Base-by-base conservation (phyloP, 495 filamentous ascomycete species). In the Collariella sp. region DNA sequence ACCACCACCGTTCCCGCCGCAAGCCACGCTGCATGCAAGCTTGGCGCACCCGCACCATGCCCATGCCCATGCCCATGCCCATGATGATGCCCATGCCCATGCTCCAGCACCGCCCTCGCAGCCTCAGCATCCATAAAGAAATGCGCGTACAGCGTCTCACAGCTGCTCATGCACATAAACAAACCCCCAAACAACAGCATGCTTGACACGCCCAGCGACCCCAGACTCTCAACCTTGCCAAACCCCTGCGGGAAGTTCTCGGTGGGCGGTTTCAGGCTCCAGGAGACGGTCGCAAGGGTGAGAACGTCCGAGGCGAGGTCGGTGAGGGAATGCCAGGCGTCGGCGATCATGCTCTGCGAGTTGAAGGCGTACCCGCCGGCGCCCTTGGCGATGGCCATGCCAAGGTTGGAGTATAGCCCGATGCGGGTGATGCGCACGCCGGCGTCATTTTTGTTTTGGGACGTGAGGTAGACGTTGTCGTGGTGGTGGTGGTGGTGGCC, bases 221-320 rank as follows among this genome's bases (percentile, higher is more conserved):
- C 93, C 67, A 98, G 73, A 61, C 88, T 93, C 73, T 98, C 93
- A n/a, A 98, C 78, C 73, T 98, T 98, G 55, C 93, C 93, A 63
- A 94, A 98, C 5, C 93, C 93, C 62, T 80, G 77, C 15, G 93
- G 93, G 67, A 96, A 97, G 33, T 79, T 76, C 31, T 82, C 78
- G 13, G 86, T 88, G 1, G 93, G 91, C 20, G 86, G 83, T 57
- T 84, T 86, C 33, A 96, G 68, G 34, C 89, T 91, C 83, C 88
- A 95, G 1, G 90, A 86, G 47, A 98, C 89, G 24, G 93, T 98
- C 7, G 86, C 86, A 33, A 98, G 76, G 1, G 93, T 98, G 64
- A 96, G 81, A 61, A 97, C 77, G 69, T 98, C 93, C 40, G 89
- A 95, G 49, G 95, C 88, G 18, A 98, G 79, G 71, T 98, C 93